Base-by-base conservation (phyloP, 306 rosid species). In the Elaeagnus macrophylla region DNA sequence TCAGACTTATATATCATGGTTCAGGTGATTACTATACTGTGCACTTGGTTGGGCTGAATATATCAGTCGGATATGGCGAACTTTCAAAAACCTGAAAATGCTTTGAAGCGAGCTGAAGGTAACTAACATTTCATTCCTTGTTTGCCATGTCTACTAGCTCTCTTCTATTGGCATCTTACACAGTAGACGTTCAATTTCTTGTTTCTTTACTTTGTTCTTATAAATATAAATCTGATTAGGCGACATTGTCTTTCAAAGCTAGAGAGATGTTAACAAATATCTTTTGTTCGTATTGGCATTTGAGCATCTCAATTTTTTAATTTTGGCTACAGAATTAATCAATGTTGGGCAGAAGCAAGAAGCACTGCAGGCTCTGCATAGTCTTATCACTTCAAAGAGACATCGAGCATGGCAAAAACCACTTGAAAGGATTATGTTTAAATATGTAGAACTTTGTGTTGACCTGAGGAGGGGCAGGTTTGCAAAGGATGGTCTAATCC, bases 401-500 rank as follows among this genome's bases (percentile, higher is more conserved):
- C 81, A 93, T 48, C 71, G 99, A 49, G 96, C 96, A 19, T 93
- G 99, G 99, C 99, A 93, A 61, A 93, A 93, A 72, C 80, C 96
- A 2, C 85, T 87, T 6, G 99, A 93, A 49, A 79, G 68, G 72
- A 93, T 88, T 35, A 93, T 93, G 99, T 84, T 93, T 14, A 93
- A 93, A 72, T 93, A 93, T 62, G 91, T 93, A 1, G 99, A 93
- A 45, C 88, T 93, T 9, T 93, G 99, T 20, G 99, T 93, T 0
- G 95, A 82, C 60, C 68, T 93, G 86, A 69, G 96, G 36, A 88
- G 81, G 57, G 99, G 99, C 5, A 69, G 99, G 11, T 93, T 80
- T 62, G 99, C 99, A 0, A 93, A 93, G 68, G 99, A 93, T 50
- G 99, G 99, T 36, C 88, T 93, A 12, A 93, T 93, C 66, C 99